Base-by-base conservation (phyloP, 2,329 filamentous ascomycete species). In the Phialophora chinensis region DNA sequence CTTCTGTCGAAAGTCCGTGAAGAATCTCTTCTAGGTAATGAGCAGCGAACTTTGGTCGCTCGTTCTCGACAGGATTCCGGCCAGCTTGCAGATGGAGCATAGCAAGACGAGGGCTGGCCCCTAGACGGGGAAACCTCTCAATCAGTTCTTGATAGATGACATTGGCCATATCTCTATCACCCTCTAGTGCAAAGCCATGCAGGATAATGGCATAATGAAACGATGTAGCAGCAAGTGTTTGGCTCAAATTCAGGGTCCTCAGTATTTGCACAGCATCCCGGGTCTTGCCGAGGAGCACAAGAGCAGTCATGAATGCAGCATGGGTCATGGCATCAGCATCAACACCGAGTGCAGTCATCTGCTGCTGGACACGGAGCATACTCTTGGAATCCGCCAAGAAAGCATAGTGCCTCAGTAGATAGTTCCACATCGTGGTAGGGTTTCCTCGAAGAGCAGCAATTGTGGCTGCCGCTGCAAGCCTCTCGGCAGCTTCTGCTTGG, bases 341-440 rank as follows among this genome's bases (percentile, higher is more conserved):
- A 35, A 90, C 78, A 0, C 80, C 77, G 49, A 80, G 76, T 4
- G 79, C 74, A 55, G 82, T 77, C 86, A 91, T 90, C 62, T 80
- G 80, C 33, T 79, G 77, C 70, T 88, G 85, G 2, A 87, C 76
- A 61, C 82, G 80, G 69, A 85, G 82, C 17, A 85, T 81, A n/a
- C 81, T 81, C 25, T 80, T 75, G 31, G 88, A 73, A 67, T 90
- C 84, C 63, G 89, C 85, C 6, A 85, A 83, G 63, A 86, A 80
- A 6, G 91, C 91, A 75, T 92, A 85, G 67, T 90, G 86, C 63
- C 85, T 83, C 4, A 97, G 80, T 35, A 97, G 79, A 61, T 87
- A 83, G 74, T 97, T 97, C 91, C 91, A 97, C 74, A 92, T 86
- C 35, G 83, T 81, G 1, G 88, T 88, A 25, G 85, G 80, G 1